Percentiles rank a stretch among this genome's conserved stretches.
phyloP scores from a whole-genome alignment of 2,329 filamentous ascomycete genomes.

The Fusarium globosum region DNA sequence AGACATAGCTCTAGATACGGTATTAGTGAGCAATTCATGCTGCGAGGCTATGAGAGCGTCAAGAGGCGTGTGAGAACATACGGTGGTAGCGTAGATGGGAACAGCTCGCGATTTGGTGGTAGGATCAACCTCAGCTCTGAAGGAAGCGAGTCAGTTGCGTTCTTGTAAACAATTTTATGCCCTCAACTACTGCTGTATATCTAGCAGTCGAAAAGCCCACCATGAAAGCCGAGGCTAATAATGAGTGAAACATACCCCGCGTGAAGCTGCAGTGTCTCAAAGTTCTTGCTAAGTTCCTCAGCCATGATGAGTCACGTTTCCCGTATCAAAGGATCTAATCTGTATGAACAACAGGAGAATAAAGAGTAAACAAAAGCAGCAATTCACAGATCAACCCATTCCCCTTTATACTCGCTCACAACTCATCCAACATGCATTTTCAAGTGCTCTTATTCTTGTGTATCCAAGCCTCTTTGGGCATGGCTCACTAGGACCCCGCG shows the following conservation, averaged over 20 bases:
- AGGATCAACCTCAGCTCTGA: conserved; percentile 81
- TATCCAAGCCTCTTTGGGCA: conserved; percentile 37
- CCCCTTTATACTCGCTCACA: conserved; percentile 41
- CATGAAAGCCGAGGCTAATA: conserved; percentile 14
- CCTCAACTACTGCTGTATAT: neutral
- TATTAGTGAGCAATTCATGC: neutral
- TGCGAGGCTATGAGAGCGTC: neutral
- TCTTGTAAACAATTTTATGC: neutral
- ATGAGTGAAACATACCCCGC: conserved; percentile 70
- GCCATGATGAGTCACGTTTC: conserved; percentile 47
- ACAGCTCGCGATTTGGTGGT: conserved; percentile 89
- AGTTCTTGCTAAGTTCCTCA: conserved; percentile 67
- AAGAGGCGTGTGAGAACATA: conserved; percentile 41
- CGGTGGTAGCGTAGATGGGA: conserved; percentile 94
- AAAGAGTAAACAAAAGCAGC: neutral
- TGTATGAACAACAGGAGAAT: neutral
- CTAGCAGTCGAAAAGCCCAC: conserved; percentile 16
- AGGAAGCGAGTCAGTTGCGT: conserved; percentile 18
- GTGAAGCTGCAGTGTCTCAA: conserved; percentile 88
- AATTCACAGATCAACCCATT: conserved; percentile 20
- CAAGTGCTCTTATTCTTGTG: conserved; percentile 10
- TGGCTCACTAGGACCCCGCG: conserved; percentile 22
- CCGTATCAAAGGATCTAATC: neutral
- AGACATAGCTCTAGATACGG: conserved; percentile 77
- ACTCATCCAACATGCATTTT: neutral